Conservation (phyloP, 306 rosid species). For the Urtica urens region DNA sequence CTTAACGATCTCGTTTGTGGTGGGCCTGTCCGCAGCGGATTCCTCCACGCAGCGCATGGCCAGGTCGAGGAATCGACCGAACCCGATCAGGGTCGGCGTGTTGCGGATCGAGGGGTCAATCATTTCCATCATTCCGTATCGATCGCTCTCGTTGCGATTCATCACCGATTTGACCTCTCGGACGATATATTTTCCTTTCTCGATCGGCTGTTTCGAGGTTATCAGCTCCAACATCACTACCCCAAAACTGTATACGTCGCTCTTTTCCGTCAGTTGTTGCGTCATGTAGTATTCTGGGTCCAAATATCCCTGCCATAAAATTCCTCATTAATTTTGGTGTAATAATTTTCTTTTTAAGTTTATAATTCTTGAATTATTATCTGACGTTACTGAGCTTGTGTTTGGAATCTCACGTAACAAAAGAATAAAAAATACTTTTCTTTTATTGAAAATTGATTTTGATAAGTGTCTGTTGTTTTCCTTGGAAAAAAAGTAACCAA, state of each 20-base stretch:
- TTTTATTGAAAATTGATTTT: too few species aligned
- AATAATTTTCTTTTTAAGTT: background rate
- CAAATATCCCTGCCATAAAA: conserved; percentile 58
- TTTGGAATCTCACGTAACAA: too few species aligned
- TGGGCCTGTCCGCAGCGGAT: conserved; percentile 68
- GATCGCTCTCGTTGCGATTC: conserved; percentile 43
- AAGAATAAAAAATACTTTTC: too few species aligned
- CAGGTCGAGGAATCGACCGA: conserved; percentile 66
- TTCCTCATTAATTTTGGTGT: background rate
- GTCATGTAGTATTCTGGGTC: conserved; percentile 97
- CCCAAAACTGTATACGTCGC: conserved; percentile 89
- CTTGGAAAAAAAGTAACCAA: too few species aligned
- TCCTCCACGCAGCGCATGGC: conserved; percentile 84
- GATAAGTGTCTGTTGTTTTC: too few species aligned
- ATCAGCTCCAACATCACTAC: conserved; percentile 82
- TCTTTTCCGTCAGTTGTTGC: conserved; percentile 76
- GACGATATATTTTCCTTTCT: conserved; percentile 76
- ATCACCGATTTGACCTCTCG: conserved; percentile 46
- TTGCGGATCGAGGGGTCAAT: conserved; percentile 53
- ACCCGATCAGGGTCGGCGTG: conserved; percentile 34
- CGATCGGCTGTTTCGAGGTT: conserved; percentile 73
- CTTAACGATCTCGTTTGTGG: conserved; percentile 82
- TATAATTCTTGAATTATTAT: too few species aligned
- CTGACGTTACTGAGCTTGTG: too few species aligned
- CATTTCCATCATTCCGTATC: conserved; percentile 51